Percentiles rank a stretch among this genome's conserved stretches.
Evolutionary conservation across 768 basidiomycete genomes (phyloP).

Genomic region (Lentinus tigrinus): DNA sequence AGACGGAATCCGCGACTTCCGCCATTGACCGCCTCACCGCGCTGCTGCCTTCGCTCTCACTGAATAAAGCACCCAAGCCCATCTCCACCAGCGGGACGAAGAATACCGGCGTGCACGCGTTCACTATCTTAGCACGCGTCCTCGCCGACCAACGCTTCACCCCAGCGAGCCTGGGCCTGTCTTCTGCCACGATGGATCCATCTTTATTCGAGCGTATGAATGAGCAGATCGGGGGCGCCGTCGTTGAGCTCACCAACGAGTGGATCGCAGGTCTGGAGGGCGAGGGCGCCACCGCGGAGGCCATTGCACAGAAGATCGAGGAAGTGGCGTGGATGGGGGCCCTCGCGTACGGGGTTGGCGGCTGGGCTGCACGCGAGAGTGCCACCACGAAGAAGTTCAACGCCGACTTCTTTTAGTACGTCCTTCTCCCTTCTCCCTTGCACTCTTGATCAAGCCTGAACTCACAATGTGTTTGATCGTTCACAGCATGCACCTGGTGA

Average conservation of each 20-base stretch:
- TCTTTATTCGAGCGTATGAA: slow-evolving; percentile 14
- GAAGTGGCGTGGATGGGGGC: slow-evolving; percentile 58
- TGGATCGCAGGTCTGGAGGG: slow-evolving; percentile 21
- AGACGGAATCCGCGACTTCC: neutral
- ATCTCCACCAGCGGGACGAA: neutral
- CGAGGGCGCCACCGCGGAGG: slow-evolving; percentile 16
- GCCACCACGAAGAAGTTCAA: slow-evolving; percentile 34
- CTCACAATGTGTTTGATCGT: neutral
- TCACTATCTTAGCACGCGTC: slow-evolving; percentile 56
- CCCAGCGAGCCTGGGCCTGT: slow-evolving; percentile 8
- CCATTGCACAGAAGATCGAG: slow-evolving; percentile 55
- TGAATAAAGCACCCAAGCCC: neutral
- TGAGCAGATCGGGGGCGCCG: slow-evolving; percentile 5
- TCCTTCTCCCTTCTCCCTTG: slow-evolving; percentile 15
- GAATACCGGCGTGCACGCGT: slow-evolving; percentile 37
- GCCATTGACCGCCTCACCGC: slow-evolving; percentile 1
- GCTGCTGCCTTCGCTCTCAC: slow-evolving; percentile 7
- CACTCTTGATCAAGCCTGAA: neutral
- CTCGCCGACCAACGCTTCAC: slow-evolving; percentile 43
- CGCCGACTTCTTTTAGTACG: slow-evolving; percentile 63
- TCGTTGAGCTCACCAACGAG: slow-evolving; percentile 19
- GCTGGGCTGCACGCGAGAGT: slow-evolving; percentile 45
- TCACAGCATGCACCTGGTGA: slow-evolving; percentile 62
- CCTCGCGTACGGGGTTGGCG: slow-evolving; percentile 57
- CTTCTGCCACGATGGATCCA: neutral